Evolutionary conservation across 345 rosid genomes (phyloP).

Genomic region (Rhodomyrtus tomentosa): DNA sequence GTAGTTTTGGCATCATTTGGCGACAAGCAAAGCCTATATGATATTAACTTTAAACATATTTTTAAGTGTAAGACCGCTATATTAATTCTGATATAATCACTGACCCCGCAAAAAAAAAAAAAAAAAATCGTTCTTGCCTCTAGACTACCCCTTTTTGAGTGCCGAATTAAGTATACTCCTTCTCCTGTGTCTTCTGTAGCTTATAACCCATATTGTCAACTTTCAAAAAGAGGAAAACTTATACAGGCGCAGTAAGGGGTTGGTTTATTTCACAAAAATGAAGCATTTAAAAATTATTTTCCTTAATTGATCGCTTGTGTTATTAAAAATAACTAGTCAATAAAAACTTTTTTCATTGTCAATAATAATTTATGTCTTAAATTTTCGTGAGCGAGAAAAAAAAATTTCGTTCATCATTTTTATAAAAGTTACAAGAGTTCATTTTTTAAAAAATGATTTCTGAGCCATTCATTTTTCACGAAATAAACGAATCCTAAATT

Average conservation of each 20-base stretch:
- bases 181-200: background rate
- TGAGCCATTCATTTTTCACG: too few species aligned
- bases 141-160: background rate
- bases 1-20: rapidly evolving
- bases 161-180: background rate
- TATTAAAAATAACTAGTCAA: too few species aligned
- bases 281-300: too few species aligned
- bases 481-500: background rate
- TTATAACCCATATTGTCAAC: background rate
- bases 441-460: too few species aligned
- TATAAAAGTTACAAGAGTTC: too few species aligned
- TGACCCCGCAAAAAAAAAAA: too few species aligned
- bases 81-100: background rate
- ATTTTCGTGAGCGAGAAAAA: too few species aligned
- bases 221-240: background rate
- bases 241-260: background rate
- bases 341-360: too few species aligned
- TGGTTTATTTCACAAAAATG: too few species aligned
- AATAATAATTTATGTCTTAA: too few species aligned
- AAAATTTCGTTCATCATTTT: too few species aligned
- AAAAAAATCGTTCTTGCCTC: background rate
- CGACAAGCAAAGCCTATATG: background rate
- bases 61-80: background rate
- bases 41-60: background rate
- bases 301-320: too few species aligned